Evolutionary conservation across 345 rosid genomes (phyloP).

Genomic region (Laguncularia racemosa): DNA sequence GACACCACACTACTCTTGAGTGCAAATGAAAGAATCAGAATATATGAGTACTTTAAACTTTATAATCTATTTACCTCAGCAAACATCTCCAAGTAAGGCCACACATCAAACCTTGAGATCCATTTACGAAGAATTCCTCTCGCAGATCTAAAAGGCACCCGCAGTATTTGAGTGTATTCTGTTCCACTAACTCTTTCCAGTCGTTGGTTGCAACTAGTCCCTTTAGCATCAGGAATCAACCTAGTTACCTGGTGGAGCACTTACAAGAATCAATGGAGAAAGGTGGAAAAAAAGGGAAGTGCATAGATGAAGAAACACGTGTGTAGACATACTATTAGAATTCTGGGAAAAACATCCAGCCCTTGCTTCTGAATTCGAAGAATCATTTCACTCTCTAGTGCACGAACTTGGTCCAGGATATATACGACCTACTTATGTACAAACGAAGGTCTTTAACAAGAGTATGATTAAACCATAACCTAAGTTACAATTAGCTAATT

Average conservation of each 20-base stretch:
- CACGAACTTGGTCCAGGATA: constrained; percentile 65
- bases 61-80: not conserved
- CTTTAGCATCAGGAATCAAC: constrained; percentile 13
- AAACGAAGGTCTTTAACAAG: not conserved
- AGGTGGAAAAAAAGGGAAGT: not conserved
- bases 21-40: too few relatives aligned
- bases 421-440: constrained; percentile 34
- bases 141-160: constrained; percentile 13
- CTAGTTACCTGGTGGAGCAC: constrained; percentile 8
- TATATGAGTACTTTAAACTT: too few relatives aligned
- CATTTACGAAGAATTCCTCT: constrained; percentile 14
- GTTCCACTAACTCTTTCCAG: constrained; percentile 13
- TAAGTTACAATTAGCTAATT: not conserved
- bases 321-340: not conserved
- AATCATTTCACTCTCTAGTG: constrained; percentile 55
- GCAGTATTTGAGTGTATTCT: constrained; percentile 11
- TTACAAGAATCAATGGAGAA: not conserved
- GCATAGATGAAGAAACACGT: not conserved
- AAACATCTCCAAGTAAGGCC: constrained; percentile 10
- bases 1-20: too few relatives aligned
- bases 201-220: constrained; percentile 12
- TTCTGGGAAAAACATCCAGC: not conserved
- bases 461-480: not conserved
- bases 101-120: constrained; percentile 11
- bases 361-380: constrained; percentile 37